Evolutionary conservation across 192 early-diverging fungal genomes (phyloP), one percentile per base, ranked within the genome.

Genomic region (Mortierella antarctica): DNA sequence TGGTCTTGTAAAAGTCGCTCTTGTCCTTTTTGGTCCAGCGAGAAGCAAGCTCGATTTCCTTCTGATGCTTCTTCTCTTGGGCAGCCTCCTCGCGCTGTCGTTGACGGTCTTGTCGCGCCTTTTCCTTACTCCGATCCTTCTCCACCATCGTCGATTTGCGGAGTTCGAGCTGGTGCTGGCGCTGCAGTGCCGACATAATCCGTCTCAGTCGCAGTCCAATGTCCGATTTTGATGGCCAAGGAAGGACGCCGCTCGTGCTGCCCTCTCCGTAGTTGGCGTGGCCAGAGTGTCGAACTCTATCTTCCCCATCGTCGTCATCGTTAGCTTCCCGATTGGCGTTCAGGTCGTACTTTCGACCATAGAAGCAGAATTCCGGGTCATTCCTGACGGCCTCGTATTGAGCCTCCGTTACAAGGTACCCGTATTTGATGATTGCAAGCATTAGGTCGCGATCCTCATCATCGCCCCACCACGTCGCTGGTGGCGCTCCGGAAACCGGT

Each of bases 401-500:
- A 20, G 67, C 64, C 48, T 80, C 77, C 1, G 77, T 80, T 5
- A 80, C 77, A 21, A 80, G 55, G 74, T 96, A 96, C 15, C 95
- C 95, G 70, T 95, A 85, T 67, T 89, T 91, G 64, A 86, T 87
- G 23, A 95, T 93, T 11, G 94, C 94, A 48, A 95, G 81, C 65
- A 96, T 70, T 54, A 96, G 59, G 75, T 95, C 92, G 10, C 91
- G 88, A 64, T 96, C 95, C 80, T 95, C 89, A 45, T 89, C 72
- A 11, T 87, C 96, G 42, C 93, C 93, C 95, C 95, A 96, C 90
- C 90, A 91, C 7, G 78, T 54, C 2, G 82, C 83, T 20, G 90
- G 89, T 23, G 86, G 89, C 10, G 64, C 59, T 11, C 84, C 84
- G 39, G 87, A 83, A 7, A 96, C 85, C 18, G 84, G 80, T 4